phyloP scores from a whole-genome alignment of 1,284 basidiomycete genomes.

The Anthracocystis panici-leucophaei region DNA sequence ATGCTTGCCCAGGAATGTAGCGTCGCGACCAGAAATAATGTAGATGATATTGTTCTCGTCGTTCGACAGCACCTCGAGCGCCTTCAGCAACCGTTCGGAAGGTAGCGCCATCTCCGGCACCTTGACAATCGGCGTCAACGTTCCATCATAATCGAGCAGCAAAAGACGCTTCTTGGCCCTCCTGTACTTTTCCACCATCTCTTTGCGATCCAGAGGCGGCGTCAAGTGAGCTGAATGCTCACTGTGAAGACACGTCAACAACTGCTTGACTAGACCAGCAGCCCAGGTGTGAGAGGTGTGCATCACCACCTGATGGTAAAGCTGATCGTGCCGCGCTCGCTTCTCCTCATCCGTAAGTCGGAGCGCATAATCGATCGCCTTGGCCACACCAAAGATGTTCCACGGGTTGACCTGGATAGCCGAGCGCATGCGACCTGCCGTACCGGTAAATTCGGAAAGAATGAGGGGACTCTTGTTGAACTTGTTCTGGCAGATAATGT shows the following conservation, averaged over 20 bases:
- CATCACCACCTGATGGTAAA: constrained; percentile 84
- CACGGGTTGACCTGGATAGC: constrained; percentile 82
- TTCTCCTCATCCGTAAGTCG: constrained; percentile 85
- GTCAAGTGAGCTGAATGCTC: constrained; percentile 88
- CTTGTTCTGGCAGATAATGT: constrained; percentile 87
- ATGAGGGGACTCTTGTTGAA: constrained; percentile 83
- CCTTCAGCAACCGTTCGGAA: constrained; percentile 79
- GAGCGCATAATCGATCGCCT: constrained; percentile 91
- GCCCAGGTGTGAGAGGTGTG: constrained; percentile 98
- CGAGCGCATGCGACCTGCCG: constrained; percentile 85
- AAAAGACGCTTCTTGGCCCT: constrained; percentile 85
- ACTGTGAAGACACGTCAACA: constrained; percentile 83
- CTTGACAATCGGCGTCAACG: constrained; percentile 96
- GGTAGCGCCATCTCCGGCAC: constrained; percentile 89
- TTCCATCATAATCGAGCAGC: constrained; percentile 98
- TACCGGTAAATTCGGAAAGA: constrained; percentile 97
- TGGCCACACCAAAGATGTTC: constrained; percentile 86
- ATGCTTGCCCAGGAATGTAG: constrained; percentile 89
- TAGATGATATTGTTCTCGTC: constrained; percentile 93
- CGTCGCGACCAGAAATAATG: constrained; percentile 97
- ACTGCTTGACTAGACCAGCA: constrained; percentile 85
- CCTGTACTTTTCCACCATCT: constrained; percentile 78
- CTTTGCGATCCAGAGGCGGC: constrained; percentile 80
- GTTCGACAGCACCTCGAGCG: constrained; percentile 78
- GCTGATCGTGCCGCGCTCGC: constrained; percentile 77